These are phyloP conservation scores for Torulaspora delbrueckii DNA, from an alignment of 805 yeast genomes.

Conservation along the genomic window DNA sequence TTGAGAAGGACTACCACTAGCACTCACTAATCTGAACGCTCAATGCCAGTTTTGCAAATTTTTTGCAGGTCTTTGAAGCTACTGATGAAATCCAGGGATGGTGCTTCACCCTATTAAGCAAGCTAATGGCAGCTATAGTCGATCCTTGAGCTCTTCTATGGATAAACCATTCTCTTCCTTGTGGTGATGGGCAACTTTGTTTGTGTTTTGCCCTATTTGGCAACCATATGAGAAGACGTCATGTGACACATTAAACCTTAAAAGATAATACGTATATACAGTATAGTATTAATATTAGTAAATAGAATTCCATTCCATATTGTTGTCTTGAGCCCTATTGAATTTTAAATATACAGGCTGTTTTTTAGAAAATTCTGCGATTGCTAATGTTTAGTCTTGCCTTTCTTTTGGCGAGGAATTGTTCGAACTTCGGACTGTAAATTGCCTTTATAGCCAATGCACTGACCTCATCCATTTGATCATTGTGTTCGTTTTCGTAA, in stretches of 20 bases:
- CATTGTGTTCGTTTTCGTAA: background rate
- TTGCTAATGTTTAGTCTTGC: conserved; percentile 17
- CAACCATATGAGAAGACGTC: conserved; percentile 4
- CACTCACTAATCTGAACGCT: background rate
- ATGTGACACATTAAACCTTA: background rate
- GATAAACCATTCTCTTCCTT: background rate
- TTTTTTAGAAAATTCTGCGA: conserved; percentile 20
- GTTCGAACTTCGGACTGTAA: conserved; percentile 8
- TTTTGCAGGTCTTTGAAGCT: background rate
- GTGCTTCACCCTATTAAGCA: background rate
- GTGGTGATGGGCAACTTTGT: conserved; percentile 14
- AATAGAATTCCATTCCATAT: too few relatives aligned
- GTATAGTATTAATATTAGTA: too few relatives aligned
- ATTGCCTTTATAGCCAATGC: background rate
- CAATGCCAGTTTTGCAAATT: background rate
- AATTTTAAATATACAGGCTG: background rate
- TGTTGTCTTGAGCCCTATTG: too few relatives aligned
- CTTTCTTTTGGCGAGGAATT: conserved; percentile 16
- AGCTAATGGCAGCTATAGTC: background rate
- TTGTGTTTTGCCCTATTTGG: conserved; percentile 22
- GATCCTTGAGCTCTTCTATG: background rate
- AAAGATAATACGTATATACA: too few relatives aligned
- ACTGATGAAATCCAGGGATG: background rate
- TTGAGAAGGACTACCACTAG: background rate
- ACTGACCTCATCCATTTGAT: background rate